Percentiles rank a stretch among this genome's conserved stretches.
Evolutionary conservation across 2,329 filamentous ascomycete genomes (phyloP).

Genomic region (Purpureocillium takamizusanense): DNA sequence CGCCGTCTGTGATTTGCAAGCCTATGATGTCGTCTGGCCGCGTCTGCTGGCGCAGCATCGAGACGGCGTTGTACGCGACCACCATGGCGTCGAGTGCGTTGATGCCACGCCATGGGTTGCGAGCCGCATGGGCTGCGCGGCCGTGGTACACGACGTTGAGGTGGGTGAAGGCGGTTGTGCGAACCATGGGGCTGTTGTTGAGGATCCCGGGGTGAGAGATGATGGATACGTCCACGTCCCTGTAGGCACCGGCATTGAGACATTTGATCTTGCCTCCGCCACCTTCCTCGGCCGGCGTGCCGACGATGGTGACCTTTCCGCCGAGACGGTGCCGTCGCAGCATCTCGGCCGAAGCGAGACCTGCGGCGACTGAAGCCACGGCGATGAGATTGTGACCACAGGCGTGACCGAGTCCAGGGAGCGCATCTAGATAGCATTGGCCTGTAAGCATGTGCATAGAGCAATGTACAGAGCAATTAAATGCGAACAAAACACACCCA

Average conservation of each 20-base stretch:
- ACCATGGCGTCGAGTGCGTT: slow-evolving; percentile 50
- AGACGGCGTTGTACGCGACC: slow-evolving; percentile 34
- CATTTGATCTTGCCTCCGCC: slow-evolving; percentile 38
- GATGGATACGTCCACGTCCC: slow-evolving; percentile 9
- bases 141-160: slow-evolving; percentile 45
- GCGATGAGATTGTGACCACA: slow-evolving; percentile 44
- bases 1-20: slow-evolving; percentile 42
- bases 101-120: slow-evolving; percentile 45
- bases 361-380: slow-evolving; percentile 30
- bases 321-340: slow-evolving; percentile 30
- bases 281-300: slow-evolving; percentile 37
- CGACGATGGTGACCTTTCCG: slow-evolving; percentile 36
- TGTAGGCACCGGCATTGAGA: slow-evolving; percentile 29
- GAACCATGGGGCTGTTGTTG: slow-evolving; percentile 34
- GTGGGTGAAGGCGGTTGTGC: slow-evolving; percentile 39
- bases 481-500: slow-evolving; percentile 9
- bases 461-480: too few relatives aligned
- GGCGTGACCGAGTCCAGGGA: slow-evolving; percentile 32
- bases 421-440: too few relatives aligned
- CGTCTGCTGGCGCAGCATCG: slow-evolving; percentile 45
- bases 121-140: slow-evolving; percentile 44
- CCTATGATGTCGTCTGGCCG: slow-evolving; percentile 39
- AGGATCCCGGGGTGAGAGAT: slow-evolving; percentile 22
- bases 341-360: slow-evolving; percentile 34
- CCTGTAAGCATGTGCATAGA: too few relatives aligned